Evolutionary conservation across 2,329 filamentous ascomycete species (phyloP), one percentile per base, ranked within the genome.

Genomic region (Ascomycota sp.): DNA sequence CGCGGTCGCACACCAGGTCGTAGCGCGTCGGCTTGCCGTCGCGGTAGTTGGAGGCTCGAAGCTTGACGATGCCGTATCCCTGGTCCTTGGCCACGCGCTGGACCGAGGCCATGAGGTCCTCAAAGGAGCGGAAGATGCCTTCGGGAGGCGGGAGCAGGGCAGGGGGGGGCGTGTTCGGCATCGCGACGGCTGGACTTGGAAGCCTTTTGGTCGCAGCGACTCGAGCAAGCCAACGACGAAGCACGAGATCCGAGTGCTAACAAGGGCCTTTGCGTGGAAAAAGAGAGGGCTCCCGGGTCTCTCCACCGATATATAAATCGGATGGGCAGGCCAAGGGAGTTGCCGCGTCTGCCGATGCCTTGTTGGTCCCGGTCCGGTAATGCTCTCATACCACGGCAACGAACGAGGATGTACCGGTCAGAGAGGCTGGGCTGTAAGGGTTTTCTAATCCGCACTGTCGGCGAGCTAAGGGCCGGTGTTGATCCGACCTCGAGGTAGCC

Each of bases 1-100:
- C 68, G 29, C 68, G 66, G 41, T 72, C 68, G 50, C 68, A 72
- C 27, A 72, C 68, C 9, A 72, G 56, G 40, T 72, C 68, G 50
- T 71, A 72, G 11, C 68, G 62, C 13, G 68, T 72, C 1, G 68
- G 66, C 43, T 71, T 71, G 38, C 65, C 63, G 35, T 72, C 68
- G 31, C 68, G 66, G 42, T 72, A 72, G 50, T 72, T 72, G 44
- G 66, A 71, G 6, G 68, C 66, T 27, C 68, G 62, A 9, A 72
- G 55, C 53, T 72, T 72, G 41, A 72, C 68, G 10, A 72, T 66
- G 29, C 66, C 66, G 40, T 71, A 72, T 32, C 68, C 68, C 41
- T 72, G 66, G 34, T 72, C 67, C 46, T 72, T 72, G 6, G 68
- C 66, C 5, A 66, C 60, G 30, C 64, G 62, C 47, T 72, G 68